Evolutionary conservation across 208 protist species (phyloP), one percentile per base, ranked within the genome.

Genomic region (Porcisia hertigi): DNA sequence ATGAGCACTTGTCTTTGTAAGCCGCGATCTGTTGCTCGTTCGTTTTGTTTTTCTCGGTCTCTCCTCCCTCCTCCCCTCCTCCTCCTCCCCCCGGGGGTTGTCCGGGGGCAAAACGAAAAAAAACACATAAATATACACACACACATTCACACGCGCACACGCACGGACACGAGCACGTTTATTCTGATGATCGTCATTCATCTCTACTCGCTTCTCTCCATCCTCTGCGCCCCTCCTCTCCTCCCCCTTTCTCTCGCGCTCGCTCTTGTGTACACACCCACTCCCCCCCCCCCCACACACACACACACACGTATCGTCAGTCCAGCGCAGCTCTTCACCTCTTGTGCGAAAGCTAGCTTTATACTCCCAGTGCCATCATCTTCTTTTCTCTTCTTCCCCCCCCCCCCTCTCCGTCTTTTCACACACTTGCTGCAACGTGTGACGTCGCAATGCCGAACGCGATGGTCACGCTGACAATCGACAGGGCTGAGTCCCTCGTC

Each of bases 401-500:
- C 63, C 41, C 39, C 9, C 41, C 59, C 59, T 79, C 39, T 71
- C 60, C 23, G 25, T 75, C 5, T 59, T 64, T 20, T 36, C n/a
- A 30, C 57, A 18, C 12, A 0, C 3, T 18, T 25, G 59, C 59
- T 25, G 11, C 59, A 23, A n/a, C 25, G 14, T 64, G 55, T 73
- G 30, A 66, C 53, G 34, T 30, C 16, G 45, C 16, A 11, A 80
- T 85, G 80, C 47, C 77, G 39, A 84, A 63, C 59, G 77, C 77
- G 3, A 65, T 76, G 11, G 77, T 94, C 25, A 79, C 75, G 43
- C 76, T 94, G 52, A 89, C 80, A 3, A 76, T 94, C 12, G 81
- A 87, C 79, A 81, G 81, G 55, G 92, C 88, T 2, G 89, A 89
- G 72, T 83, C 73, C 34, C 86, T 96, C 45, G 67, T 96, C 39